Evolutionary conservation across 108 stramenopile species (phyloP), one percentile per base, ranked within the genome.

Genomic region (Nannochloropsis gaditana): DNA sequence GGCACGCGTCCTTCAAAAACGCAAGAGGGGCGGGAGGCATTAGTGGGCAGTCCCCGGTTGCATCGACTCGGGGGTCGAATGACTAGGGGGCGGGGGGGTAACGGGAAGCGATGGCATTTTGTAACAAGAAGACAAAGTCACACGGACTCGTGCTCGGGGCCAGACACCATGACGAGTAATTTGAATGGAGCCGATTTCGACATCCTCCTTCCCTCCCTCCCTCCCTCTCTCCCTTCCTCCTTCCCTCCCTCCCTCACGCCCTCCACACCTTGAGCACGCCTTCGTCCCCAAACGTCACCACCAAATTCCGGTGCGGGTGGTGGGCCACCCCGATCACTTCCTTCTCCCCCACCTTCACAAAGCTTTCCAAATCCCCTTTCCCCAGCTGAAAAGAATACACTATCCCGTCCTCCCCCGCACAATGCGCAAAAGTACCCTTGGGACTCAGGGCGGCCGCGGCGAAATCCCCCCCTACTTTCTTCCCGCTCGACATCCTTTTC

Each of bases 181-280:
- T 31, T 31, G 31, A 31, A 1, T 31, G 31, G 31, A 31, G 31
- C 31, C 31, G 31, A 31, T 31, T 31, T 31, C 31, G 31, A 31
- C 31, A 31, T 31, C 8, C n/a, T 73, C 59, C 15, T 73, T 73
- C 8, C 59, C 59, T 50, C 47, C 47, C 47, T 73, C 59, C 2
- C 2, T 6, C n/a, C 59, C 59, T 73, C 3, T 73, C 59, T 73
- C 15, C 47, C 47, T 73, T n/a, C 2, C 2, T 6, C n/a, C 59
- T n/a, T 73, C 3, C n/a, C 59, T 73, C 15, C 59, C 3, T 41
- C 80, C 41, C 82, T 90, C 88, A 91, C 43, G 90, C 84, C 50
- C 88, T 91, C 89, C 90, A 91, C n/a, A 91, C 88, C 87, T 90
- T 91, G 17, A 91, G 85, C 47, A 83, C 42, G n/a, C 90, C 90